A percentile compares a stretch with the other conserved stretches of the same genome.
These are phyloP conservation scores for Delonix regia DNA, from an alignment of 306 rosid genomes.

Conservation along the genomic window DNA sequence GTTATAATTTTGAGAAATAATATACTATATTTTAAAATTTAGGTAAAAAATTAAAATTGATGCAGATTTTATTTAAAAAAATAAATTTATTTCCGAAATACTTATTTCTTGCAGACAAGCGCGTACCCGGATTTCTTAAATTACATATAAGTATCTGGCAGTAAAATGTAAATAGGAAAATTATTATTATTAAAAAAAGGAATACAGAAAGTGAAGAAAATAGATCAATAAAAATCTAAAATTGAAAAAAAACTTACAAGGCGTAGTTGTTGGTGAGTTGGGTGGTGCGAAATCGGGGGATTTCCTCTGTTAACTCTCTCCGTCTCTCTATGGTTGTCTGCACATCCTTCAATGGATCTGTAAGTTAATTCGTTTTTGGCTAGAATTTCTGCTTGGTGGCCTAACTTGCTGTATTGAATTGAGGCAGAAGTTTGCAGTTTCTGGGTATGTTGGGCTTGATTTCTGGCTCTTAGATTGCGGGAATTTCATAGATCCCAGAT, in stretches of 20 bases:
- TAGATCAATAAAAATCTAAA: conserved; percentile 23
- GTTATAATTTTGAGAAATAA: no score
- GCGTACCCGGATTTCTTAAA: background rate
- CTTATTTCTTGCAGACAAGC: background rate
- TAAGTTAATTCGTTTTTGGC: conserved; percentile 36
- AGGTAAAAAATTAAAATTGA: no score
- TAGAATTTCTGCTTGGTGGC: background rate
- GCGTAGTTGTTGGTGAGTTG: conserved; percentile 45
- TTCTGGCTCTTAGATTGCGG: conserved; percentile 36
- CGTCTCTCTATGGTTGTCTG: conserved; percentile 34
- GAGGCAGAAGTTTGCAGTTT: conserved; percentile 33
- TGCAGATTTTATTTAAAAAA: no score
- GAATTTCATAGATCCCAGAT: conserved; percentile 44
- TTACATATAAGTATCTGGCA: background rate
- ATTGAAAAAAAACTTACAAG: conserved; percentile 39
- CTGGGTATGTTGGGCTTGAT: conserved; percentile 22
- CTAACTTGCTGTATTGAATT: conserved; percentile 40
- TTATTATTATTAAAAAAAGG: background rate
- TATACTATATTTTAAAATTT: no score
- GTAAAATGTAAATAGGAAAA: background rate
- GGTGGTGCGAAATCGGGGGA: conserved; percentile 64
- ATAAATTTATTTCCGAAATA: no score
- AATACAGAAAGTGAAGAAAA: background rate
- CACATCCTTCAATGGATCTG: conserved; percentile 54
- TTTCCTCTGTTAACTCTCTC: conserved; percentile 36